phyloP scores from a whole-genome alignment of 208 protist species.

The Trypanosoma theileri region DNA sequence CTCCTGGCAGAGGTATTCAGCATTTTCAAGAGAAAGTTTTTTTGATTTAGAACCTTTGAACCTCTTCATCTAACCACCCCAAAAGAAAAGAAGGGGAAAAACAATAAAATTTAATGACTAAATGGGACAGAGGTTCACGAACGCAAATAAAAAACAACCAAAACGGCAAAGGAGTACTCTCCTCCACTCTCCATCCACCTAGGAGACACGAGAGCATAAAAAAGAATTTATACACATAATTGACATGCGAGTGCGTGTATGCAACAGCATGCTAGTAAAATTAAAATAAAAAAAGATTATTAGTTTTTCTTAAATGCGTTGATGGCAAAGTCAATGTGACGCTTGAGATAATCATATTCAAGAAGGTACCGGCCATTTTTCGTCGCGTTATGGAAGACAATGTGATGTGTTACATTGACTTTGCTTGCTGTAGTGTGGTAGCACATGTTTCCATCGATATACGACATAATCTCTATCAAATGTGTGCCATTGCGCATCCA shows the following conservation, averaged over 20 bases:
- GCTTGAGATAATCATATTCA: slow-evolving; percentile 17
- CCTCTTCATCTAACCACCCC: slow-evolving; percentile 15
- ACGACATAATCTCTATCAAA: slow-evolving; percentile 31
- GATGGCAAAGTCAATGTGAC: slow-evolving; percentile 28
- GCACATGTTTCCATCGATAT: slow-evolving; percentile 37
- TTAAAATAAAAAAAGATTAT: slow-evolving; percentile 1
- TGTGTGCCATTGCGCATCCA: slow-evolving; percentile 28
- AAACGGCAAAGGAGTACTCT: too few species aligned
- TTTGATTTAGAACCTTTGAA: slow-evolving; percentile 9
- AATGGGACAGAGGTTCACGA: slow-evolving; percentile 9
- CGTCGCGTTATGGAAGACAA: slow-evolving; percentile 23
- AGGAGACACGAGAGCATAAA: too few species aligned
- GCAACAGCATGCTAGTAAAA: not conserved
- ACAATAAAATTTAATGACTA: not conserved
- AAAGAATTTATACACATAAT: too few species aligned
- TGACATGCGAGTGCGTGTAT: too few species aligned
- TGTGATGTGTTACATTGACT: slow-evolving; percentile 28
- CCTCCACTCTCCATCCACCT: too few species aligned
- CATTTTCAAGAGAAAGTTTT: slow-evolving; percentile 64
- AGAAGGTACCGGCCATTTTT: slow-evolving; percentile 27
- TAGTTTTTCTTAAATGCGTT: not conserved
- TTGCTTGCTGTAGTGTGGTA: slow-evolving; percentile 30
- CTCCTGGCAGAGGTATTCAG: slow-evolving; percentile 47
- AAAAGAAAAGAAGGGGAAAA: slow-evolving; percentile 1
- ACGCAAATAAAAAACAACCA: slow-evolving; percentile 17